Base-by-base conservation (phyloP, 345 rosid genomes). In the Salix brachista region DNA sequence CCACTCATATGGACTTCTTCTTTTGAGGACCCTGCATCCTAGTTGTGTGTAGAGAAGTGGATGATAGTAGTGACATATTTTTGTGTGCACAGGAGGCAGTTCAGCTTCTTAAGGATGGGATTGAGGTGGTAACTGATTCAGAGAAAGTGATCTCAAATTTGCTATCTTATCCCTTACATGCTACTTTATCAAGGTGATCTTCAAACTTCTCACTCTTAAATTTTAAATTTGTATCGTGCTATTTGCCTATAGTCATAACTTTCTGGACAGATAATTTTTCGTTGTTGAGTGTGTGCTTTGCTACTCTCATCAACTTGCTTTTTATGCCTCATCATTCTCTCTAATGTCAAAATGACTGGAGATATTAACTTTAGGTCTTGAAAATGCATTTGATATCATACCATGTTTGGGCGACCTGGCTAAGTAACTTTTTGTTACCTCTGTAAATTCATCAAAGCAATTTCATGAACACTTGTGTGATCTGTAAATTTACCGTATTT, bases 91-190 rank as follows among this genome's bases (percentile, higher is more conserved):
- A 94, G 97, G 99, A 93, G 83, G 96, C 97, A 6, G 84, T 89
- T 68, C 87, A 89, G 82, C 91, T 95, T 75, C 96, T 93, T 64
- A 90, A 93, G 90, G 98, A 95, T 88, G 97, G 94, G 74, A 91
- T 95, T 87, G 99, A 95, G 82, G 83, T 93, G 88, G 88, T 91
- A 80, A 84, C 97, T 18, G 99, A 93, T 77, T 85, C 99, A n/a
- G 98, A 93, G 70, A 85, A 89, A 85, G 94, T 79, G 44, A 89
- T 95, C 25, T 84, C 89, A 62, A 88, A 90, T 75, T 87, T 95
- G 86, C 82, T 93, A 37, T 91, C 99, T 62, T 95, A 91, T 89
- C 99, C 99, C 73, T 79, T 95, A 50, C 89, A 78, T 30, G 84
- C 83, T 70, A 90, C 93, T 71, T 81, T 95, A 85, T 76, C 76